phyloP scores from a whole-genome alignment of 2,329 filamentous ascomycete genomes.

The Aspergillus ibericus region DNA sequence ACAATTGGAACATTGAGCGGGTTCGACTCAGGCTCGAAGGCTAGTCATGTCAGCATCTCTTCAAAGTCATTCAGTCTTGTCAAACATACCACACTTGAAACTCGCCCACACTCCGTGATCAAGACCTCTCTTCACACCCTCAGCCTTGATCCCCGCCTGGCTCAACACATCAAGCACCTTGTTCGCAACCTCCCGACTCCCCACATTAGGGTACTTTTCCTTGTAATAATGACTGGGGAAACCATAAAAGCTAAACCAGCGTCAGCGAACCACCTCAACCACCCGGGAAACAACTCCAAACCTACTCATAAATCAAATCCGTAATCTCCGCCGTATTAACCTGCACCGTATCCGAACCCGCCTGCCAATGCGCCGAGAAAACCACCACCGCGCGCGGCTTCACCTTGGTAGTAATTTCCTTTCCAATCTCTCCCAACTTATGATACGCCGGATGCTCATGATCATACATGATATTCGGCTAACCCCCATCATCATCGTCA shows the following conservation, averaged over 20 bases:
- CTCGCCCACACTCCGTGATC: conserved; percentile 76
- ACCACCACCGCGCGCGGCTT: conserved; percentile 72
- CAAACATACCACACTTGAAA: conserved; percentile 55
- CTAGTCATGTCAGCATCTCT: conserved; percentile 29
- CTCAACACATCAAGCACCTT: conserved; percentile 58
- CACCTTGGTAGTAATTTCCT: conserved; percentile 68
- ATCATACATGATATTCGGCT: conserved; percentile 68
- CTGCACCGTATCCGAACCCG: conserved; percentile 54
- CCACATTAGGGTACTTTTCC: conserved; percentile 64
- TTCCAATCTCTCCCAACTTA: conserved; percentile 64
- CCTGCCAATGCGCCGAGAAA: conserved; percentile 78
- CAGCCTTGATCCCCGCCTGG: conserved; percentile 59
- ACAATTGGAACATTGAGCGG: conserved; percentile 67
- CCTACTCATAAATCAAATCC: conserved; percentile 68
- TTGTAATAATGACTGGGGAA: conserved; percentile 70
- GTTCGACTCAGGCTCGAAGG: conserved; percentile 63
- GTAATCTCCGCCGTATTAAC: conserved; percentile 66
- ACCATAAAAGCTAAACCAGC: conserved; percentile 60
- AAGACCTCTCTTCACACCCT: conserved; percentile 63
- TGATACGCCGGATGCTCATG: conserved; percentile 66
- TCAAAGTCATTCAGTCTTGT: background rate
- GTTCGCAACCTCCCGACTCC: conserved; percentile 60
- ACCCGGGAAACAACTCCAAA: background rate
- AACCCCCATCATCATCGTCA: background rate
- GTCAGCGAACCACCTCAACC: background rate